Evolutionary conservation across 805 yeast genomes (phyloP), one percentile per base, ranked within the genome.

Genomic region (Clavispora phyllophila): DNA sequence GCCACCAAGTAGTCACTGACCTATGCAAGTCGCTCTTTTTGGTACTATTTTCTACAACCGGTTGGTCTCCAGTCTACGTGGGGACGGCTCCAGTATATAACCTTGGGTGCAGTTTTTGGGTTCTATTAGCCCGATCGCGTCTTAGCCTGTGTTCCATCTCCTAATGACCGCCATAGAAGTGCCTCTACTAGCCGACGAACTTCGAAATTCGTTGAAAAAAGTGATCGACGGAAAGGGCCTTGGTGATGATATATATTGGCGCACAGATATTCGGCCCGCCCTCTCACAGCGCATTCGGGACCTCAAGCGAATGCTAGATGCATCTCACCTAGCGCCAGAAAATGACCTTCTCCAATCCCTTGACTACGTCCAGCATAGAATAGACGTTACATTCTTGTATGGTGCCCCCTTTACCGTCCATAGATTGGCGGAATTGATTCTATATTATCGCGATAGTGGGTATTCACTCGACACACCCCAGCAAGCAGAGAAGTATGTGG

Each of bases 351-450:
- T 29, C 10, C 7, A 15, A 9, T 4, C n/a, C 8, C 20, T 29
- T 3, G 20, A 29, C 14, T 29, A 15, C 33, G 7, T 29, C 13
- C 33, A 29, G 13, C 15, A 17, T 10, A 8, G 19, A 17, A 17
- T 20, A 1, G 17, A 12, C 13, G 22, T 66, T 61, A 24, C 62
- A 63, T 37, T 53, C 68, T 28, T 36, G 43, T 14, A 54, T 54
- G 41, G 42, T 5, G 53, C 55, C 9, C 55, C 55, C 6, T 51
- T 48, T 37, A 51, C 55, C 3, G 26, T 51, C n/a, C 49, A 39
- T 23, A 45, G 55, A 19, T 44, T 50, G 15, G 46, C 50, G 3
- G 55, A 51, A 36, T 36, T 51, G n/a, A 31, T 50, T 8, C 45
- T 51, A 17, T 27, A 40, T 20, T 44, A 45, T 27, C 44, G 29